Conservation (phyloP, 768 basidiomycete genomes). For the Suillus variegatus region DNA sequence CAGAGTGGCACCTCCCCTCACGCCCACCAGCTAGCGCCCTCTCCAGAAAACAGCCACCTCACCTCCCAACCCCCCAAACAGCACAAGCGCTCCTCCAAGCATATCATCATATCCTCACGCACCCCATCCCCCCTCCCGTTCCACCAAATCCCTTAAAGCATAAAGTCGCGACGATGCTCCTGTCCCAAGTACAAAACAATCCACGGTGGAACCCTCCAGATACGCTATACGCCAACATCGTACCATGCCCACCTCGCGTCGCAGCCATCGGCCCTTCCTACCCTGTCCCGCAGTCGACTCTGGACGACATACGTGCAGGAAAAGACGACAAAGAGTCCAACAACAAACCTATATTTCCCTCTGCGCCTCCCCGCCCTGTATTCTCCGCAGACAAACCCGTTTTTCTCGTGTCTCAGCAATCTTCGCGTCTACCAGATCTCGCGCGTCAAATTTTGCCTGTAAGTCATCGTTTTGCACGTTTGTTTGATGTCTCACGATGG, state of each 20-base stretch:
- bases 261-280: constrained; percentile 66
- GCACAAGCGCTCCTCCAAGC: constrained; percentile 67
- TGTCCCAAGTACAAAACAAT: constrained; percentile 54
- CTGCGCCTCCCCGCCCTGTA: constrained; percentile 38
- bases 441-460: constrained; percentile 70
- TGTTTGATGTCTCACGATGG: background rate
- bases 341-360: constrained; percentile 32
- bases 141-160: constrained; percentile 64
- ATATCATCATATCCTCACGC: constrained; percentile 77
- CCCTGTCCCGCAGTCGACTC: constrained; percentile 44
- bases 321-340: constrained; percentile 60
- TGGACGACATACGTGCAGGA: constrained; percentile 37
- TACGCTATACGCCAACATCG: constrained; percentile 60
- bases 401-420: constrained; percentile 64
- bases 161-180: constrained; percentile 73
- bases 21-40: constrained; percentile 27
- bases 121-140: constrained; percentile 55
- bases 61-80: constrained; percentile 51
- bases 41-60: constrained; percentile 24
- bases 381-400: constrained; percentile 55
- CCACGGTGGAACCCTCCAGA: constrained; percentile 72
- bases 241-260: constrained; percentile 63
- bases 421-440: constrained; percentile 65
- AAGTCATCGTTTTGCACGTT: constrained; percentile 27
- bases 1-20: constrained; percentile 72